Evolutionary conservation across 208 protist genomes (phyloP), one percentile per base, ranked within the genome.

Genomic region (Acanthamoeba sp.): DNA sequence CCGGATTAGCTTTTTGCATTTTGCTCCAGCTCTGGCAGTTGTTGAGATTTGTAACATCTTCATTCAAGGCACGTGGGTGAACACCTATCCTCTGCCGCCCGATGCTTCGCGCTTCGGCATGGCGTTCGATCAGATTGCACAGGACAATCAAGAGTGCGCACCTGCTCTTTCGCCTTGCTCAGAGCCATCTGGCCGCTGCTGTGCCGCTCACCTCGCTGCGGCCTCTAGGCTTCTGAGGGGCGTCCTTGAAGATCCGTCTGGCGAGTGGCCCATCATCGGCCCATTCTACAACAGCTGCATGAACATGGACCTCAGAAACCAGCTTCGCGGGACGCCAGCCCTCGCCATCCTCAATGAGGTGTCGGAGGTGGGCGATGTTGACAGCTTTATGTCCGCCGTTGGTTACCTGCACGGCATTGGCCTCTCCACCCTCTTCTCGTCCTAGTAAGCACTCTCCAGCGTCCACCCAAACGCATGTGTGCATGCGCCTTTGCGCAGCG

Each of bases 231-330:
- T 84, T 40, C 42, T 84, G 76, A 45, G 76, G 42, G 76, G 42
- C 29, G 55, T 84, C 22, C 76, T 84, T 18, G 76, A 84, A 27
- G 76, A 84, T 52, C 76, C 76, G 40, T 48, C 76, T 4, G 76
- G 76, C 40, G 76, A 84, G 76, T 84, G 76, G 76, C 76, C 76
- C 42, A 34, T 84, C 40, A 84, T 84, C 38, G 76, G 76, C 27
- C 76, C 76, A 20, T 84, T 84, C 76, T 84, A 84, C 76, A 84
- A 84, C 38, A 55, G 38, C 0, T 84, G 76, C 76, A 84, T 84
- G 76, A 55, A 84, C 76, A 84, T 84, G 76, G 76, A 84, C 42
- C 9, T 20, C 76, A 48, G 76, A 10, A 84, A 84, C 76, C 14
- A 57, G 42, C 76, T 84, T n/a, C 40, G 76, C 38, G 40, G 20